Conservation (phyloP, 148 eudicot genomes). For the Dianthus caryophyllus region DNA sequence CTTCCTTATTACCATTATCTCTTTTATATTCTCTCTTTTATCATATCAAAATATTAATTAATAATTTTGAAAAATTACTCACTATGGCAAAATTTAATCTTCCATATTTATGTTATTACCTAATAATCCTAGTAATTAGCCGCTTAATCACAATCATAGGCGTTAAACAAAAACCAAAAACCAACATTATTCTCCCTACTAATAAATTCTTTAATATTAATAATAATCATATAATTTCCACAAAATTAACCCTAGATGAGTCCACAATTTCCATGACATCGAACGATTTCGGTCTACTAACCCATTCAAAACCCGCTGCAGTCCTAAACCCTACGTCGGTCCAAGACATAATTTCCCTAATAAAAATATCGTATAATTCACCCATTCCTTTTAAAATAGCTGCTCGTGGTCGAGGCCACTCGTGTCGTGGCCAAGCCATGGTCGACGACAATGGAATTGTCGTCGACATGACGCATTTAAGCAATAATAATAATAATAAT, state of each 20-base stretch:
- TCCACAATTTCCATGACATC: conserved; percentile 41
- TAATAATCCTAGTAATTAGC: conserved; percentile 27
- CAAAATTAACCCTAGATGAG: conserved; percentile 26
- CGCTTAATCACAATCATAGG: conserved; percentile 29
- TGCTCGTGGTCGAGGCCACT: conserved; percentile 75
- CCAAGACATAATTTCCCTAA: conserved; percentile 42
- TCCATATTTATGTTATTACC: conserved; percentile 23
- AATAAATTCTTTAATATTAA: no score
- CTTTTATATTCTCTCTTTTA: neutral
- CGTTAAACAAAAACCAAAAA: conserved; percentile 29
- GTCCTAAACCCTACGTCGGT: conserved; percentile 54
- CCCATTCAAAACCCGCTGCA: conserved; percentile 37
- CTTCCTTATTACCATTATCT: neutral
- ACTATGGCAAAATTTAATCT: conserved; percentile 25
- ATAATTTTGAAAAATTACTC: no score
- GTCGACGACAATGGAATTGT: conserved; percentile 56
- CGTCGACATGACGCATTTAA: conserved; percentile 54
- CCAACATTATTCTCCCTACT: conserved; percentile 21
- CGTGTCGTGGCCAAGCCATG: conserved; percentile 80
- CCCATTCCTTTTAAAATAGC: conserved; percentile 40
- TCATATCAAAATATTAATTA: neutral
- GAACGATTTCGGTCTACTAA: conserved; percentile 52
- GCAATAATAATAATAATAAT: neutral
- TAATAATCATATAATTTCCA: conserved; percentile 27
- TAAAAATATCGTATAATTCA: conserved; percentile 40